These are phyloP conservation scores for Kwoniella newhampshirensis DNA, from an alignment of 768 basidiomycete species.

Conservation along the genomic window DNA sequence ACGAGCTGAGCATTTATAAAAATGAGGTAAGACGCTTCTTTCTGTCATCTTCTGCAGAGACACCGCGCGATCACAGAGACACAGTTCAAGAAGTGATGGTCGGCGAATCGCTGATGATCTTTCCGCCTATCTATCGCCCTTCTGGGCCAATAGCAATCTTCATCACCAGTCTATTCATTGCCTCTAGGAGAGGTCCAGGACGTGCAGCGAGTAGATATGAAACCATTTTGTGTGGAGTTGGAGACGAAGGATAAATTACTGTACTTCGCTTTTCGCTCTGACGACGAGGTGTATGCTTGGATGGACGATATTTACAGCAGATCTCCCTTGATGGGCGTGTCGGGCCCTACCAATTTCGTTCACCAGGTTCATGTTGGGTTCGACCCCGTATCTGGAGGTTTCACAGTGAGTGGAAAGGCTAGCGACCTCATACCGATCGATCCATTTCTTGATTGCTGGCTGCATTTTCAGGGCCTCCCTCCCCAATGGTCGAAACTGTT, in stretches of 20 bases:
- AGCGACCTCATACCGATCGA: neutral
- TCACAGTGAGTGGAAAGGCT: slow-evolving; percentile 66
- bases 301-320: slow-evolving; percentile 93
- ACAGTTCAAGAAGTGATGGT: neutral
- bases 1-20: slow-evolving; percentile 78
- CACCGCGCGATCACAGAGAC: neutral
- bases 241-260: slow-evolving; percentile 82
- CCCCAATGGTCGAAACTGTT: slow-evolving; percentile 97
- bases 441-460: neutral
- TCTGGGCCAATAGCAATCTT: slow-evolving; percentile 26
- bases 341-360: slow-evolving; percentile 94
- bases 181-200: slow-evolving; percentile 66
- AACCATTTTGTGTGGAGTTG: slow-evolving; percentile 87
- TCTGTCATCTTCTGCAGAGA: neutral
- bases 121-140: no score
- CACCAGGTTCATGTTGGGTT: slow-evolving; percentile 99
- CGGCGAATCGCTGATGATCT: no score
- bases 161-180: slow-evolving; percentile 57
- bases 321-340: slow-evolving; percentile 88
- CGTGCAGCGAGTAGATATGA: slow-evolving; percentile 87
- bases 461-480: slow-evolving; percentile 71
- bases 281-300: slow-evolving; percentile 98
- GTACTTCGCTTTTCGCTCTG: slow-evolving; percentile 63
- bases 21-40: slow-evolving; percentile 68
- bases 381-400: slow-evolving; percentile 87